A percentile compares a stretch with the other conserved stretches of the same genome.
These are phyloP conservation scores for Penicillium soppii DNA, from an alignment of 495 filamentous ascomycete species.

Conservation along the genomic window DNA sequence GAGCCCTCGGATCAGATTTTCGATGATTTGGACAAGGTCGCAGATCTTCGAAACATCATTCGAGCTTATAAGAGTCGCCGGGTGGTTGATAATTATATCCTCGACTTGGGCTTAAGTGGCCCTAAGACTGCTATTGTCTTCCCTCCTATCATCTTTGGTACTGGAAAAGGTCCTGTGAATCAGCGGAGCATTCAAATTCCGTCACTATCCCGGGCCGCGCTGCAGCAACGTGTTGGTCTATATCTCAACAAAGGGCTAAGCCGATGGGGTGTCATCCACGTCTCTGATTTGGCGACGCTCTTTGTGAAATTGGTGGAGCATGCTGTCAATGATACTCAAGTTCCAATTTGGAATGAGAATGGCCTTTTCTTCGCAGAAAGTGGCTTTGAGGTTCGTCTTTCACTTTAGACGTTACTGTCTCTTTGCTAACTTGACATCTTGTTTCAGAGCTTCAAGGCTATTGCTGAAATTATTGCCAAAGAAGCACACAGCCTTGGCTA, in stretches of 20 bases:
- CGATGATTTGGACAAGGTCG: constrained; percentile 4
- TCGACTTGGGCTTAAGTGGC: constrained; percentile 3
- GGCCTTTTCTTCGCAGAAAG: constrained; percentile 3
- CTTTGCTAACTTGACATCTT: not conserved
- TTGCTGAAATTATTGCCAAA: constrained; percentile 2
- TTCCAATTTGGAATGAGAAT: constrained; percentile 6
- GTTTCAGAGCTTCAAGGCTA: constrained; percentile 3
- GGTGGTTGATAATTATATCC: constrained; percentile 6
- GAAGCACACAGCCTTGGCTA: constrained; percentile 4
- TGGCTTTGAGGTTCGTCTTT: not conserved
- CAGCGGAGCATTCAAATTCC: constrained; percentile 6
- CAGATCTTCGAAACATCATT: not conserved
- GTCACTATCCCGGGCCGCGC: not conserved
- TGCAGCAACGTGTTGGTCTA: not conserved
- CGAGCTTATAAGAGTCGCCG: not conserved
- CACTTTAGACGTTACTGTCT: not conserved
- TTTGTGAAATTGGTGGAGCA: constrained; percentile 1
- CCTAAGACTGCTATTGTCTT: constrained; percentile 7
- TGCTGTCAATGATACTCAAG: not conserved
- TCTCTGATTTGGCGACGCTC: not conserved
- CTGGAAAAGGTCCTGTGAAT: constrained; percentile 3
- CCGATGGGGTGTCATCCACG: constrained; percentile 1
- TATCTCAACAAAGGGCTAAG: constrained; percentile 6
- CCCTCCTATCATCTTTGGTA: constrained; percentile 6
- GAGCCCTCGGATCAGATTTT: constrained; percentile 3